A percentile compares a stretch with the other conserved stretches of the same genome.
Conservation (phyloP, 768 basidiomycete genomes). For the Mycena epipterygia region DNA sequence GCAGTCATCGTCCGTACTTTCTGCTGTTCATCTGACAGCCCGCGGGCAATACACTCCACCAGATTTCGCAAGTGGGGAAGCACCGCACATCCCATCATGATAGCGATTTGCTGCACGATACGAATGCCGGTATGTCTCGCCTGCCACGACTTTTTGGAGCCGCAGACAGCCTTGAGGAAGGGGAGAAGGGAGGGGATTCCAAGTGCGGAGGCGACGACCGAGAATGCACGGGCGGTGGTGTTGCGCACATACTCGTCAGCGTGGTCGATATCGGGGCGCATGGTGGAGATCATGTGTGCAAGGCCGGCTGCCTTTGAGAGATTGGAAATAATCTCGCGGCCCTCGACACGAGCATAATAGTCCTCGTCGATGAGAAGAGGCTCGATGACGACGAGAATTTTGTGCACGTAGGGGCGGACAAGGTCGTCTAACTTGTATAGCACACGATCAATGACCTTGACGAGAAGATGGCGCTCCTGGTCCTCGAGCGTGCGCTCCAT, state of each 20-base stretch:
- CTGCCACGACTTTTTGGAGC: constrained; percentile 99
- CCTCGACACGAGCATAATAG: constrained; percentile 96
- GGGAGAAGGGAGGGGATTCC: constrained; percentile 98
- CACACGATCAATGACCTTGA: constrained; percentile 99
- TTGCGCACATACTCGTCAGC: constrained; percentile 99
- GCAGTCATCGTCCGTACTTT: constrained; percentile 98
- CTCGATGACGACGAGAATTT: constrained; percentile 99
- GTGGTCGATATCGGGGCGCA: constrained; percentile 99
- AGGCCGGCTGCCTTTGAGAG: constrained; percentile 98
- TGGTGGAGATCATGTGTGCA: constrained; percentile 99
- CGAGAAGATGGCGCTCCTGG: constrained; percentile 96
- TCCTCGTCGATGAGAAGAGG: constrained; percentile 99
- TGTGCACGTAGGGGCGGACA: constrained; percentile 98
- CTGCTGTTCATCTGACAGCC: constrained; percentile 94
- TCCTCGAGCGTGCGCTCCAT: constrained; percentile 99
- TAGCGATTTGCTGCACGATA: constrained; percentile 99
- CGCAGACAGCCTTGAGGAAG: constrained; percentile 98
- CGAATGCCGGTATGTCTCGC: constrained; percentile 99
- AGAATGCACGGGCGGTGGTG: constrained; percentile 98
- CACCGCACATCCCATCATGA: constrained; percentile 99
- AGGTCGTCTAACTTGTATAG: constrained; percentile 99
- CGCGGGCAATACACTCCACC: constrained; percentile 96
- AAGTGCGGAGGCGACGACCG: constrained; percentile 97
- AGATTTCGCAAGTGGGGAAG: constrained; percentile 96
- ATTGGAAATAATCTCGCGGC: constrained; percentile 99